phyloP scores from a whole-genome alignment of 129 eudicot genomes.

The Gnaphalium uliginosum region DNA sequence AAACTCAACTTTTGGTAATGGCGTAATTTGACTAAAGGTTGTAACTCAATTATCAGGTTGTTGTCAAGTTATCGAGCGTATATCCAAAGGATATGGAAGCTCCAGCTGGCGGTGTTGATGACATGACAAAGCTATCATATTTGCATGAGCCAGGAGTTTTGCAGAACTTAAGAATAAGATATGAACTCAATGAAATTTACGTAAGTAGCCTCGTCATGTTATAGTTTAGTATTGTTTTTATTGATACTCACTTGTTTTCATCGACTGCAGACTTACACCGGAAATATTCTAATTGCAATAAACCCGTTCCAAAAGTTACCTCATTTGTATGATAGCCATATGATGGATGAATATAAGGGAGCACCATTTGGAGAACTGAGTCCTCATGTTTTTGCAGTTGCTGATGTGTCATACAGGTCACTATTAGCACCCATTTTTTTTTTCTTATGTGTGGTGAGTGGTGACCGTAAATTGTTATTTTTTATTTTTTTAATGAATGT shows the following conservation, averaged over 20 bases:
- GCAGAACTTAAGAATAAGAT: constrained; percentile 77
- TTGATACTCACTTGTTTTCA: constrained; percentile 20
- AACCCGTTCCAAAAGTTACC: constrained; percentile 97
- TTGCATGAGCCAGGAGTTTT: constrained; percentile 98
- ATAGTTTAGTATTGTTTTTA: not conserved
- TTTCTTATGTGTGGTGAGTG: not conserved
- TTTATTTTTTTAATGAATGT: constrained; percentile 21
- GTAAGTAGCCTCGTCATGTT: constrained; percentile 45
- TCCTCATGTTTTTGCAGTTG: constrained; percentile 99
- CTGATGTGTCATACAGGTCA: constrained; percentile 95
- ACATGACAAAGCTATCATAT: constrained; percentile 95
- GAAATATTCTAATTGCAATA: constrained; percentile 95
- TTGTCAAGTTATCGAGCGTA: constrained; percentile 69
- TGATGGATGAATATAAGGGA: constrained; percentile 99
- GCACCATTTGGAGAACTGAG: constrained; percentile 94
- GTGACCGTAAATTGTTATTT: not conserved
- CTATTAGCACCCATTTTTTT: not conserved
- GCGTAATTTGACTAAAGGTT: constrained; percentile 11
- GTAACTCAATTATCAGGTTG: constrained; percentile 47
- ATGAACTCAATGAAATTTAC: constrained; percentile 94
- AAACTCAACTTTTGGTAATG: not conserved
- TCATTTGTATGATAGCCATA: constrained; percentile 85
- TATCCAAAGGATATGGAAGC: constrained; percentile 97
- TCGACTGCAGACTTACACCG: constrained; percentile 87
- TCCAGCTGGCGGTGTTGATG: constrained; percentile 98